These are phyloP conservation scores for Bryum argenteum DNA, from an alignment of 225 moss, liverwort and hornwort genomes.

Conservation along the genomic window DNA sequence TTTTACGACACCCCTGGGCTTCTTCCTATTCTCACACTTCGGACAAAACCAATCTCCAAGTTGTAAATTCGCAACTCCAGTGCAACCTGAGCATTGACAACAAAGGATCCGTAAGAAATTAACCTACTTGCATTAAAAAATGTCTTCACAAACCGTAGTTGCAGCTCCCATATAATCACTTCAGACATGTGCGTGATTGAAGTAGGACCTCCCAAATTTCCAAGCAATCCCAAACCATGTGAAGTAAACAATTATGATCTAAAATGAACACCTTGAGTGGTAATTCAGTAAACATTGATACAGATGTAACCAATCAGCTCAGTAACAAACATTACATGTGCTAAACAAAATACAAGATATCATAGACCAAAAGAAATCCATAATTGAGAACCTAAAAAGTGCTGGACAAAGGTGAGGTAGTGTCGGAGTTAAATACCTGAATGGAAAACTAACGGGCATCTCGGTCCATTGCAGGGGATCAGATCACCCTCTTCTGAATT, in stretches of 20 bases:
- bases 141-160: not conserved
- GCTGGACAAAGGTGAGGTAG: not conserved
- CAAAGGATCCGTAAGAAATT: slow-evolving; percentile 12
- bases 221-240: not conserved
- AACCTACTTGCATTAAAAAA: not conserved
- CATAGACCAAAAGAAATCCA: not conserved
- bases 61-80: slow-evolving; percentile 38
- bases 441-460: slow-evolving; percentile 56
- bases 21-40: slow-evolving; percentile 60
- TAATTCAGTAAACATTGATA: not conserved
- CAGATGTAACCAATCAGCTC: not conserved
- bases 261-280: not conserved
- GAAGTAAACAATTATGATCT: not conserved
- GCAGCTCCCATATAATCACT: not conserved
- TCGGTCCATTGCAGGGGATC: slow-evolving; percentile 50
- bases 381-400: not conserved
- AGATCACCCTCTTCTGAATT: slow-evolving; percentile 40
- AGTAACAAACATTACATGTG: not conserved
- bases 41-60: slow-evolving; percentile 53
- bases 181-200: not conserved
- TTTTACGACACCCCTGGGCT: slow-evolving; percentile 37
- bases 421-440: slow-evolving; percentile 21
- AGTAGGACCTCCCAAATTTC: not conserved
- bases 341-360: not conserved
- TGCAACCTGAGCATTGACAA: slow-evolving; percentile 43